Evolutionary conservation across 345 rosid species (phyloP), one percentile per base, ranked within the genome.

Genomic region (Ricinus communis): DNA sequence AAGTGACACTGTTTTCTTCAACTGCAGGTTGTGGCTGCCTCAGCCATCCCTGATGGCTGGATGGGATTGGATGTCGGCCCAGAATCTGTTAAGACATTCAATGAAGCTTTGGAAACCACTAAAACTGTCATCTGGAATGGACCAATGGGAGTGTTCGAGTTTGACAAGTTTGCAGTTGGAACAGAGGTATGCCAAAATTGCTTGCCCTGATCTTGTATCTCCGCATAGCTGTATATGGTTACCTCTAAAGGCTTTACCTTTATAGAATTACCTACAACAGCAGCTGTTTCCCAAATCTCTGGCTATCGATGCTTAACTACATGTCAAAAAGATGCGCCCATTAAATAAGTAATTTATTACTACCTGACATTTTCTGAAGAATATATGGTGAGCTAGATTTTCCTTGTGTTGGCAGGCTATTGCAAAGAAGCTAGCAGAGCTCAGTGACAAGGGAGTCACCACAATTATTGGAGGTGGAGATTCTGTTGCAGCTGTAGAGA

Each of bases 101-200:
- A 56, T 13, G 88, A 87, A 0, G 94, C 90, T 63, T 65, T 93
- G 76, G 98, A 82, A 66, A 84, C 94, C 33, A 88, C 96, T 80
- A 62, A 93, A 76, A 93, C 98, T 51, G 81, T 93, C 65, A 93
- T 93, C 87, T 93, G 98, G 98, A 93, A 91, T 31, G 97, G 98
- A 76, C 98, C 98, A 14, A 93, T 93, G 98, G 98, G 97, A 74
- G 98, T 90, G 79, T 93, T 93, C 70, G 98, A 93, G 73, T 93
- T 85, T 73, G 91, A 86, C 0, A 88, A 93, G 83, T 93, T 93
- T 64, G 96, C 97, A 1, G 77, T 70, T 75, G 98, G 98, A 77
- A 93, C 97, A 59, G 81, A 73, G 81, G 81, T 78, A 78, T 50
- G 52, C 28, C 2, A 45, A 13, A 28, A 50, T 21, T 22, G 57